These are phyloP conservation scores for Carallia brachiata DNA, from an alignment of 345 rosid species.

Conservation along the genomic window DNA sequence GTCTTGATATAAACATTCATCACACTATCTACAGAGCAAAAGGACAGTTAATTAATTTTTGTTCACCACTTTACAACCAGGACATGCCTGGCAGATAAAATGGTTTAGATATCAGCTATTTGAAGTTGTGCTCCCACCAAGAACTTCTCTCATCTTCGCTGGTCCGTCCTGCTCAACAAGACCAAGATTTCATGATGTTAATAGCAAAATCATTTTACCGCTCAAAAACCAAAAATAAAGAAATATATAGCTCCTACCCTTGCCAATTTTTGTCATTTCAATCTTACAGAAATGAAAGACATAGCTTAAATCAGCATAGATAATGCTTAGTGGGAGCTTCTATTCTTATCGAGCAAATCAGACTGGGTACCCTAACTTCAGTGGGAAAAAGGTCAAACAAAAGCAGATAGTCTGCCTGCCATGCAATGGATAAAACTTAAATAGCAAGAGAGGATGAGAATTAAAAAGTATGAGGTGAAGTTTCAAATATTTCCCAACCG, in stretches of 20 bases:
- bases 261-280: not conserved
- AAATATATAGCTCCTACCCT: not conserved
- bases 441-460: not conserved
- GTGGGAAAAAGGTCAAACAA: not conserved
- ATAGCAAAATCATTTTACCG: not conserved
- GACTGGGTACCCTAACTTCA: not conserved
- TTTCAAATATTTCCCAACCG: not conserved
- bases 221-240: not conserved
- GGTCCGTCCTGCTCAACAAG: slow-evolving; percentile 64
- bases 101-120: slow-evolving; percentile 4
- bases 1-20: slow-evolving; percentile 75
- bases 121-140: slow-evolving; percentile 47
- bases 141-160: slow-evolving; percentile 65
- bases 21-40: slow-evolving; percentile 56
- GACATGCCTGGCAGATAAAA: slow-evolving; percentile 1
- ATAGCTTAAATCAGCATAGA: not conserved
- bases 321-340: not conserved
- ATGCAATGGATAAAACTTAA: not conserved
- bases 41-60: slow-evolving; percentile 20
- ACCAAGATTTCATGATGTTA: slow-evolving; percentile 9
- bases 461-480: not conserved
- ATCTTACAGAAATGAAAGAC: not conserved
- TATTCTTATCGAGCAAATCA: not conserved
- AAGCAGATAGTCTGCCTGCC: not conserved
- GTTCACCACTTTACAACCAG: slow-evolving; percentile 9